phyloP scores from a whole-genome alignment of 768 basidiomycete species.

The Boletus reticuloceps region DNA sequence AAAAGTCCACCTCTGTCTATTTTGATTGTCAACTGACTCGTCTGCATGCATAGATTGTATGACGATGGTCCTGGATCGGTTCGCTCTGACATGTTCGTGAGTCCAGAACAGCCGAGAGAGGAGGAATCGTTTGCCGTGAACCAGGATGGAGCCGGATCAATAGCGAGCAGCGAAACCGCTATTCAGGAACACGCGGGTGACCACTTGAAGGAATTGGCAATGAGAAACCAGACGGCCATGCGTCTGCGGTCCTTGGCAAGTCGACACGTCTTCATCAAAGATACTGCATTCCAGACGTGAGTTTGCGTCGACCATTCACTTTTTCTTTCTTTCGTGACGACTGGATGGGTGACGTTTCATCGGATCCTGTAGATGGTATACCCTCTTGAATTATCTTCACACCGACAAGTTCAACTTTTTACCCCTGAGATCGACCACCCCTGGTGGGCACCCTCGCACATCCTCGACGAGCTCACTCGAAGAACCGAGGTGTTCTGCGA shows the following conservation, averaged over 20 bases:
- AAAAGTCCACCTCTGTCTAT: too few species aligned
- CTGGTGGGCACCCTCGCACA: not conserved
- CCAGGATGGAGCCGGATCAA: not conserved
- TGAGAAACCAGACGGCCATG: not conserved
- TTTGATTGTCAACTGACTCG: not conserved
- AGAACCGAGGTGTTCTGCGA: conserved; percentile 34
- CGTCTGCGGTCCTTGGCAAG: conserved; percentile 15
- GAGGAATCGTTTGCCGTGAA: not conserved
- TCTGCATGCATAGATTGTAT: conserved; percentile 1
- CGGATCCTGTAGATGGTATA: conserved; percentile 32
- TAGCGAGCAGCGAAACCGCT: not conserved
- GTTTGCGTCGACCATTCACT: not conserved
- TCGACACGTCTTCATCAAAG: conserved; percentile 25
- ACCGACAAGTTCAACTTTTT: conserved; percentile 33
- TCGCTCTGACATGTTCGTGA: conserved; percentile 16
- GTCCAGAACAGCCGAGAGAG: conserved; percentile 1
- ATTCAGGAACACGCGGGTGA: not conserved
- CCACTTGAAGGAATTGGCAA: not conserved
- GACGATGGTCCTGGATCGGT: conserved; percentile 1
- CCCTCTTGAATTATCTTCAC: conserved; percentile 40
- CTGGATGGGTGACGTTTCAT: too few species aligned
- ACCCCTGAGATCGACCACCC: conserved; percentile 23
- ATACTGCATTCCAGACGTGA: conserved; percentile 30
- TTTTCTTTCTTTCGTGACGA: too few species aligned
- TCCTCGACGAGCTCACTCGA: conserved; percentile 8